phyloP scores from a whole-genome alignment of 495 filamentous ascomycete species.

The Penicillium coprophilum region DNA sequence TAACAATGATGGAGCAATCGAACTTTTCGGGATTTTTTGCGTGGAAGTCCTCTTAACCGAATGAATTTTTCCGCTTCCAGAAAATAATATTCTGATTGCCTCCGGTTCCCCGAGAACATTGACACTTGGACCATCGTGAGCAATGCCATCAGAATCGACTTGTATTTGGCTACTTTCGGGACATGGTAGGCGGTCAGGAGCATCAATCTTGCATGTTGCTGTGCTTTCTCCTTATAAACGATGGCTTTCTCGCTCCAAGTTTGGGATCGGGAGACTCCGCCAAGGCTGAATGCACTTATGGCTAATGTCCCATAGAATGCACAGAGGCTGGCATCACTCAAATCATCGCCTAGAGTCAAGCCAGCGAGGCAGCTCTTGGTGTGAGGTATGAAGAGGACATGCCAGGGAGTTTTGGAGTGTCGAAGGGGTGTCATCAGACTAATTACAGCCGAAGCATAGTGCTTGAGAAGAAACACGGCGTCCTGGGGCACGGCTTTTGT shows the following conservation, averaged over 20 bases:
- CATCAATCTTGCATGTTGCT: slow-evolving; percentile 20
- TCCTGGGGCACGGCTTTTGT: slow-evolving; percentile 18
- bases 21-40: slow-evolving; percentile 27
- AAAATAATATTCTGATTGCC: slow-evolving; percentile 22
- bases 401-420: slow-evolving; percentile 28
- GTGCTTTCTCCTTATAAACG: slow-evolving; percentile 19
- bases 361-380: slow-evolving; percentile 26
- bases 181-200: slow-evolving; percentile 21
- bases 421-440: slow-evolving; percentile 24
- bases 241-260: slow-evolving; percentile 20
- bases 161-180: slow-evolving; percentile 29
- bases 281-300: slow-evolving; percentile 27
- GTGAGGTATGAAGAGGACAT: slow-evolving; percentile 26
- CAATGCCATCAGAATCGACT: slow-evolving; percentile 31
- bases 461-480: slow-evolving; percentile 25
- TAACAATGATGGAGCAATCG: slow-evolving; percentile 35
- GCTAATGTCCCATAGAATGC: slow-evolving; percentile 25
- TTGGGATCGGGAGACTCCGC: slow-evolving; percentile 20
- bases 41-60: slow-evolving; percentile 22
- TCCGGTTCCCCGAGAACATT: slow-evolving; percentile 20
- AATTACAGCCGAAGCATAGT: slow-evolving; percentile 23
- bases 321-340: slow-evolving; percentile 23
- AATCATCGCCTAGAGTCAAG: slow-evolving; percentile 22
- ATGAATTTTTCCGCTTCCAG: slow-evolving; percentile 32
- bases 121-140: slow-evolving; percentile 26